A percentile compares a stretch with the other conserved stretches of the same genome.
phyloP scores from a whole-genome alignment of 23 red algal genomes.

The Chondrus crispus region DNA sequence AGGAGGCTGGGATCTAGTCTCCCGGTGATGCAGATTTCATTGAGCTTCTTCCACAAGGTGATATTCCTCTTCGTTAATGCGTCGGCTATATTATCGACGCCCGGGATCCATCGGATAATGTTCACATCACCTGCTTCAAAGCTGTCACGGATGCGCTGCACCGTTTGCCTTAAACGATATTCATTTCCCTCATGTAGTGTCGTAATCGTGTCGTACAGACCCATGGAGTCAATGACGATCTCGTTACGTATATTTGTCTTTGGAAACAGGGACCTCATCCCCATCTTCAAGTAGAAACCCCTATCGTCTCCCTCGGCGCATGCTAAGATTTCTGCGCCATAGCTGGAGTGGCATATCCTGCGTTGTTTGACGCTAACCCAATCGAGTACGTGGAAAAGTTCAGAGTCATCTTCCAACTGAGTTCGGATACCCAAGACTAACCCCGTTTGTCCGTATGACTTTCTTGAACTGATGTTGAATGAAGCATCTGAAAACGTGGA shows the following conservation, averaged over 20 bases:
- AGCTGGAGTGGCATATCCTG: neutral
- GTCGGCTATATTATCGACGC: neutral
- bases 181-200: neutral
- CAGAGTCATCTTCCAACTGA: too few species aligned
- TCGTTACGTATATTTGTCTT: neutral
- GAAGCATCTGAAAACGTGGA: conserved; percentile 21
- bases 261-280: neutral
- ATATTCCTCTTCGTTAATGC: neutral
- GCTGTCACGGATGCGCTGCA: neutral
- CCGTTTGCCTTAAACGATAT: neutral
- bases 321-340: neutral
- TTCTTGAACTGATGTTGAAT: conserved; percentile 10
- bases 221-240: neutral
- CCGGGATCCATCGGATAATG: neutral
- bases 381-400: neutral
- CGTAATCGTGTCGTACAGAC: neutral
- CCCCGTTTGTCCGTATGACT: conserved; percentile 27
- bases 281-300: conserved; percentile 2
- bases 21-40: too few species aligned
- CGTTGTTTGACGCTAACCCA: neutral
- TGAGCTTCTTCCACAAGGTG: too few species aligned
- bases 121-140: neutral
- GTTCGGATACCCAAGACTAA: too few species aligned
- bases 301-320: conserved; percentile 3
- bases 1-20: too few species aligned